Evolutionary conservation across 202 grass and related monocot species (phyloP).

Genomic region (Setaria italica): DNA sequence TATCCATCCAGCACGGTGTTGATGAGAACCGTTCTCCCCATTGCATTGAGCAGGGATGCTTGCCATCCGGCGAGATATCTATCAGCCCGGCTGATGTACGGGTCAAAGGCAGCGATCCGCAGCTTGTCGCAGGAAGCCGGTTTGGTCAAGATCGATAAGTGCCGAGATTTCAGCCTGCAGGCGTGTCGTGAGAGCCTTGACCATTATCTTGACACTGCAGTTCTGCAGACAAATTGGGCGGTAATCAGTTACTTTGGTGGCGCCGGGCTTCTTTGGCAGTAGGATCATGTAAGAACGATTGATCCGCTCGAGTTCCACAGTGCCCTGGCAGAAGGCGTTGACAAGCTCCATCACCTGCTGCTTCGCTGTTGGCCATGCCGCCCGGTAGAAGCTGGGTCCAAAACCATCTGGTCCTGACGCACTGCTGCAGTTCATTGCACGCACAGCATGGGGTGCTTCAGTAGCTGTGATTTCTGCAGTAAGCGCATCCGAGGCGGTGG

Average conservation of each 20-base stretch:
- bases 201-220: background rate
- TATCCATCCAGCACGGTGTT: too few relatives aligned
- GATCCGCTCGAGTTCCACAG: rapidly evolving
- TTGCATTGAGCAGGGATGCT: too few relatives aligned
- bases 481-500: too few relatives aligned
- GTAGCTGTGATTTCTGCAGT: rapidly evolving
- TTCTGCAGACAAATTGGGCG: background rate
- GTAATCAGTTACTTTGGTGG: rapidly evolving
- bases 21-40: too few relatives aligned
- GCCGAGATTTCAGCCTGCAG: background rate
- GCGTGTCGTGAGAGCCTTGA: background rate
- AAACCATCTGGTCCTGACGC: background rate
- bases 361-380: background rate
- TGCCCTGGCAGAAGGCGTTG: rapidly evolving
- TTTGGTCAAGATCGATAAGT: background rate
- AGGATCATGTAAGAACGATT: background rate
- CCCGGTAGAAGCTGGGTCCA: background rate
- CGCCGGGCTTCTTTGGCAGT: background rate
- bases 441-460: rapidly evolving
- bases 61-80: too few relatives aligned
- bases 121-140: background rate
- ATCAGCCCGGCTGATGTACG: too few relatives aligned
- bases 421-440: rapidly evolving
- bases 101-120: too few relatives aligned
- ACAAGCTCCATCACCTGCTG: background rate